Conservation (phyloP, 805 yeast species). For the Barnettozyma vustinii region DNA sequence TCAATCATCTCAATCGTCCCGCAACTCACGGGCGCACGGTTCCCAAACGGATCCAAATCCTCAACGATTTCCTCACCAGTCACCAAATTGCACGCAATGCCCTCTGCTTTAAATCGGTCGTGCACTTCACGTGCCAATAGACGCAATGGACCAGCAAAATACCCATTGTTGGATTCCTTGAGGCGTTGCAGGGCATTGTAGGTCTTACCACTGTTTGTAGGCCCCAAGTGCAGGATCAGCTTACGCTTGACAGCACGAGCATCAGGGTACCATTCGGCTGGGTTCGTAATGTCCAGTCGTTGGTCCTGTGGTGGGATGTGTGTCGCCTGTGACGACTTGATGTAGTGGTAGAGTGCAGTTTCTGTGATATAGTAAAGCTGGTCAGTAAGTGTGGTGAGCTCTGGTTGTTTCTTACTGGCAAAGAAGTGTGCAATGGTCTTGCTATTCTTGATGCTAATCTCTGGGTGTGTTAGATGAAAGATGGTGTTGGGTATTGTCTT, state of each 20-base stretch:
- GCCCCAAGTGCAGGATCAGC: conserved; percentile 92
- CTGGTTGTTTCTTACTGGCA: background rate
- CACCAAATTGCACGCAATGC: conserved; percentile 69
- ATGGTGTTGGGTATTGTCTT: conserved; percentile 2
- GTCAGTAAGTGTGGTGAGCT: background rate
- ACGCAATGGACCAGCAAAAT: conserved; percentile 92
- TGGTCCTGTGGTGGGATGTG: conserved; percentile 17
- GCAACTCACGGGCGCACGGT: conserved; percentile 67
- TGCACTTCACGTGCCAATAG: conserved; percentile 87
- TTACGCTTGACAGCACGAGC: conserved; percentile 78
- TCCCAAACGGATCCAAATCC: conserved; percentile 63
- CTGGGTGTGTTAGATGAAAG: background rate
- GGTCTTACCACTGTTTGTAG: conserved; percentile 95
- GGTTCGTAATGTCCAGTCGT: conserved; percentile 45
- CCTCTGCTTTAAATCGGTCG: conserved; percentile 67
- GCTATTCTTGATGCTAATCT: background rate
- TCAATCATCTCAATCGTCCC: conserved; percentile 95
- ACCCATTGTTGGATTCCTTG: conserved; percentile 64
- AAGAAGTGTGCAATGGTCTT: background rate
- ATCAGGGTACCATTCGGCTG: conserved; percentile 77
- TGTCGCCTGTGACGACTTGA: conserved; percentile 4
- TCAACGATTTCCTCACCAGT: conserved; percentile 95
- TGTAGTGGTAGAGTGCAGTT: conserved; percentile 7
- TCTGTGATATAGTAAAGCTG: conserved; percentile 12
- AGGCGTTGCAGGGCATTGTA: conserved; percentile 71